phyloP scores from a whole-genome alignment of 2,329 filamentous ascomycete genomes.

The Penicillium sclerotigenum region DNA sequence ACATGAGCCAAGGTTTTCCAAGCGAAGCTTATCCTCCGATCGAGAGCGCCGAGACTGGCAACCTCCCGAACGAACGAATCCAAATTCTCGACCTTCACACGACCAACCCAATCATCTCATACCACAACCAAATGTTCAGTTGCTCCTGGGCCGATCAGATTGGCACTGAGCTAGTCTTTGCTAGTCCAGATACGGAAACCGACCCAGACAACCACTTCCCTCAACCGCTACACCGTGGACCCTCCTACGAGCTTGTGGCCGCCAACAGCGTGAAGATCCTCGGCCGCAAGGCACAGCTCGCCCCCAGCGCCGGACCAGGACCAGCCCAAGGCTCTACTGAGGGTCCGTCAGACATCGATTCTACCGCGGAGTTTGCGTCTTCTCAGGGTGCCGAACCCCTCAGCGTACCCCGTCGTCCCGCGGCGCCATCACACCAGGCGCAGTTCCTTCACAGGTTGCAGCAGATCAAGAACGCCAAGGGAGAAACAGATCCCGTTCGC shows the following conservation, averaged over 20 bases:
- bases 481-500: conserved; percentile 62
- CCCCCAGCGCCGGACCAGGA: conserved; percentile 40
- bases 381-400: conserved; percentile 2
- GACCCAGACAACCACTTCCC: conserved; percentile 21
- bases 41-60: conserved; percentile 36
- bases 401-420: conserved; percentile 24
- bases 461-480: conserved; percentile 60
- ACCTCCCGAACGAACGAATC: conserved; percentile 46
- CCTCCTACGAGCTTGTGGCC: conserved; percentile 67
- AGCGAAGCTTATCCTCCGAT: conserved; percentile 37
- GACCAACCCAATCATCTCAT: conserved; percentile 71
- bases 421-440: conserved; percentile 43
- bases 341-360: neutral
- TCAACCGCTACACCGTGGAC: conserved; percentile 42
- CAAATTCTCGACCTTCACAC: conserved; percentile 84
- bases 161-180: conserved; percentile 78
- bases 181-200: conserved; percentile 38
- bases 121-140: conserved; percentile 72
- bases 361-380: neutral
- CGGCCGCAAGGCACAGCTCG: conserved; percentile 62
- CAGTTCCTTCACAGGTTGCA: conserved; percentile 65
- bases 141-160: conserved; percentile 80
- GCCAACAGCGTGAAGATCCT: conserved; percentile 67
- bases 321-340: neutral
- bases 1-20: neutral